Evolutionary conservation across 345 rosid species (phyloP), one percentile per base, ranked within the genome.

Genomic region (Camelina laxa): DNA sequence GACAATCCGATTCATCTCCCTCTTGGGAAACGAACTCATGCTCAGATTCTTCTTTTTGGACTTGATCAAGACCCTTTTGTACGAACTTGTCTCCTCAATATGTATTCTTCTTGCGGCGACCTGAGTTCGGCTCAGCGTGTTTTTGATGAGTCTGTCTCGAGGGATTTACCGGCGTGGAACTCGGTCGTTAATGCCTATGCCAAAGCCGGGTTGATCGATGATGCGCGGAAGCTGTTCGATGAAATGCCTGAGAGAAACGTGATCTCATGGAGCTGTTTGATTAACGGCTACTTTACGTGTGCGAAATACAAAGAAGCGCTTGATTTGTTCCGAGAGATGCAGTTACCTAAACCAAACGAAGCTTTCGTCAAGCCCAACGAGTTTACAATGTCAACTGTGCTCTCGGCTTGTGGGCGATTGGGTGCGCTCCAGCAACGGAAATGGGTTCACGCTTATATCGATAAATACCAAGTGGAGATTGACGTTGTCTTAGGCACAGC

Each of bases 21-120:
- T 45, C 85, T 88, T 39, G 96, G 96, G 6, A 65, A 66, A 81
- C 85, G 86, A 85, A 72, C 82, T 78, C 96, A 90, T 66, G 93
- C 86, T 45, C 75, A 62, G 19, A 79, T 84, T 66, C 75, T 87
- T 58, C 85, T 84, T 50, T 75, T 79, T 14, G 91, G 91, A 24
- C 86, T 80, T 60, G 79, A 81, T 58, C 49, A 16, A 2, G 80
- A 85, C 57, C 75, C 82, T 3, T 82, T 73, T 48, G 79, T 75
- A 21, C 82, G 67, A 15, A 78, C 85, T 45, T 79, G 76, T 39
- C 83, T 86, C 19, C 58, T 86, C 76, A 75, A 66, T 61, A 79
- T 84, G 84, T 84, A 84, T 72, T 79, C 87, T 4, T 79, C 73
- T 36, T 84, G 84, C 16, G 79, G 72, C 53, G 76, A 79, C 59